Conservation (phyloP, 2,329 filamentous ascomycete species). For the Aspergillus fumigatiaffinis region DNA sequence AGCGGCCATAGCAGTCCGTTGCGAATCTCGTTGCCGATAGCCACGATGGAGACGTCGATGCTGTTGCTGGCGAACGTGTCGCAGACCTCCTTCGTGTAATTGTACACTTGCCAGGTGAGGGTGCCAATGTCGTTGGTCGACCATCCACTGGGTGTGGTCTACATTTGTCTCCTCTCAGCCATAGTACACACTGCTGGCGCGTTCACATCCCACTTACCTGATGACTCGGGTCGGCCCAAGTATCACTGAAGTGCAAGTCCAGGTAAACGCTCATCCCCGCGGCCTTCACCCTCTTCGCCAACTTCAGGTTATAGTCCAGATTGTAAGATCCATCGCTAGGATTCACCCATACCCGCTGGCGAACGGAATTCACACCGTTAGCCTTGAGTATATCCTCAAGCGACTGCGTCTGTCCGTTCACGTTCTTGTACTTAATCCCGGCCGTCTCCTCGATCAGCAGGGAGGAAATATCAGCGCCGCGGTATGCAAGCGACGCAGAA, state of each 20-base stretch:
- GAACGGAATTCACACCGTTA: constrained; percentile 65
- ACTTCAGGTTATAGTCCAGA: constrained; percentile 64
- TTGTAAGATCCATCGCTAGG: constrained; percentile 62
- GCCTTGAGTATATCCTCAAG: constrained; percentile 61
- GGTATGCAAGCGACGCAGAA: constrained; percentile 52
- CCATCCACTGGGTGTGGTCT: constrained; percentile 61
- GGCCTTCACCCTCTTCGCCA: constrained; percentile 62
- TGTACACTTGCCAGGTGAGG: constrained; percentile 61
- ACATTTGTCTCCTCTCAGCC: neutral
- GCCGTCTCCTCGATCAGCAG: constrained; percentile 59
- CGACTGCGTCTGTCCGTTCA: constrained; percentile 49
- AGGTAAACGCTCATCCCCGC: constrained; percentile 60
- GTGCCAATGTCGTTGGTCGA: constrained; percentile 53
- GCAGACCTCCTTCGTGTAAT: constrained; percentile 62
- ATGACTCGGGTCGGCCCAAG: constrained; percentile 65
- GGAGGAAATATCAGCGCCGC: constrained; percentile 69
- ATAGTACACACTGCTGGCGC: neutral
- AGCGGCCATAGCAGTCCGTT: constrained; percentile 64
- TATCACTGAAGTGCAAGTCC: constrained; percentile 65
- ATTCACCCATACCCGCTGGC: constrained; percentile 70
- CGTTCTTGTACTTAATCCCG: constrained; percentile 59
- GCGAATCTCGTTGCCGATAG: constrained; percentile 71
- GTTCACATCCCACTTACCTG: constrained; percentile 41
- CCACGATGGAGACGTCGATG: constrained; percentile 59
- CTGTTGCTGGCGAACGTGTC: constrained; percentile 57